Percentiles rank a stretch among this genome's conserved stretches.
Conservation (phyloP, 805 yeast species). For the Torulaspora indica region DNA sequence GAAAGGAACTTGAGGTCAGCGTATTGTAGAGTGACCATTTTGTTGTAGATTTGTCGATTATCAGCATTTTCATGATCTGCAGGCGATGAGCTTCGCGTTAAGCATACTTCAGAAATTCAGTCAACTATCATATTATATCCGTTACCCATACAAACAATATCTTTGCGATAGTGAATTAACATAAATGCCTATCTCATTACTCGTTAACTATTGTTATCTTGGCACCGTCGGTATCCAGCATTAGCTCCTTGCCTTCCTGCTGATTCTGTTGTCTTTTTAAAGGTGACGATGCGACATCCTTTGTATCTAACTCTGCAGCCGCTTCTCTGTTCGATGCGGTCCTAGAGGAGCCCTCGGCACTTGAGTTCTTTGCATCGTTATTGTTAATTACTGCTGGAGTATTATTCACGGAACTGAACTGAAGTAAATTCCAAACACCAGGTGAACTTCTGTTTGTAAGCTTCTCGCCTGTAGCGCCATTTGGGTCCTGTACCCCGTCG, state of each 20-base stretch:
- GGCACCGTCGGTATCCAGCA: slow-evolving; percentile 34
- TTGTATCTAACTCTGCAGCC: slow-evolving; percentile 7
- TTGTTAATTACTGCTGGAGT: slow-evolving; percentile 32
- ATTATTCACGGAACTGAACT: slow-evolving; percentile 49
- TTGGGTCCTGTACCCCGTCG: slow-evolving; percentile 4
- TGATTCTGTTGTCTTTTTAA: slow-evolving; percentile 21
- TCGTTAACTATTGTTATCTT: slow-evolving; percentile 30
- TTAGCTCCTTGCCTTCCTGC: slow-evolving; percentile 20
- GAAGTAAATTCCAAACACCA: slow-evolving; percentile 90
- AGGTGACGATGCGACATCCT: slow-evolving; percentile 29
- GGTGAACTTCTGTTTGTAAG: slow-evolving; percentile 53
- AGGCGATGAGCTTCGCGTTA: slow-evolving; percentile 4
- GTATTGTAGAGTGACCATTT: slow-evolving; percentile 3
- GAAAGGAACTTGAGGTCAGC: slow-evolving; percentile 13
- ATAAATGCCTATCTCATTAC: slow-evolving; percentile 5
- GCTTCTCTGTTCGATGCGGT: slow-evolving; percentile 1
- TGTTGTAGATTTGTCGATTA: too few relatives aligned
- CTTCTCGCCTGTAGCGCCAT: slow-evolving; percentile 17
- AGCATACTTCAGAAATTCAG: neutral
- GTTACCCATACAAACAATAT: neutral
- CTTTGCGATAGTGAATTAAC: neutral
- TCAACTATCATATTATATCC: neutral
- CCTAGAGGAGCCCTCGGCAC: slow-evolving; percentile 5
- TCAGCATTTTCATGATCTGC: neutral
- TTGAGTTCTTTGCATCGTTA: slow-evolving; percentile 12